Percentiles rank a stretch among this genome's conserved stretches.
These are phyloP conservation scores for Samsoniella hepiali DNA, from an alignment of 2,329 filamentous ascomycete species.

Conservation along the genomic window DNA sequence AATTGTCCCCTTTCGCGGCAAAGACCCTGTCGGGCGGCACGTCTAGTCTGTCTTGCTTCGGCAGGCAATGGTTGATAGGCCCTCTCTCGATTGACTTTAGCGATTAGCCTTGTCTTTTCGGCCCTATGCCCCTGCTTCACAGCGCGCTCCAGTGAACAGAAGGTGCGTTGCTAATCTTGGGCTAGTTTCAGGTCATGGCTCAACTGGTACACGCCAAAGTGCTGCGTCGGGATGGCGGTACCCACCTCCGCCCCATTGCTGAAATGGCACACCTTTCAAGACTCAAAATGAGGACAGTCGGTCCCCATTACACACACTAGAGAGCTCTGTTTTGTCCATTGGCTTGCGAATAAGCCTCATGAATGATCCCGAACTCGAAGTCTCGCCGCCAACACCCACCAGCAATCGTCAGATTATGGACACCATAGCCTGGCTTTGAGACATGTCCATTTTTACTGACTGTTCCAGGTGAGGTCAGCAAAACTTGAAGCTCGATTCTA, in stretches of 20 bases:
- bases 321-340: neutral
- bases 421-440: neutral
- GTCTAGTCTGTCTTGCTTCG: conserved; percentile 2
- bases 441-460: conserved; percentile 7
- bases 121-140: conserved; percentile 10
- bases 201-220: neutral
- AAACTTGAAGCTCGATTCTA: neutral
- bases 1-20: neutral
- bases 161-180: neutral
- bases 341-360: neutral
- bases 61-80: neutral
- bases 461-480: neutral
- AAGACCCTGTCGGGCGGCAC: neutral
- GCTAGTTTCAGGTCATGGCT: conserved; percentile 18
- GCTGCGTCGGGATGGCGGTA: neutral
- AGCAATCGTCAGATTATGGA: neutral
- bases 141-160: neutral
- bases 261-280: neutral
- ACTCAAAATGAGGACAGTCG: neutral
- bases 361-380: neutral
- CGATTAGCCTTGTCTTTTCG: conserved; percentile 3
- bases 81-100: neutral
- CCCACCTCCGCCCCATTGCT: conserved; percentile 2
- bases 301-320: neutral
- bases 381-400: neutral